These are phyloP conservation scores for Lolium multiflorum DNA, from an alignment of 176 grass and related monocot genomes.

Conservation along the genomic window DNA sequence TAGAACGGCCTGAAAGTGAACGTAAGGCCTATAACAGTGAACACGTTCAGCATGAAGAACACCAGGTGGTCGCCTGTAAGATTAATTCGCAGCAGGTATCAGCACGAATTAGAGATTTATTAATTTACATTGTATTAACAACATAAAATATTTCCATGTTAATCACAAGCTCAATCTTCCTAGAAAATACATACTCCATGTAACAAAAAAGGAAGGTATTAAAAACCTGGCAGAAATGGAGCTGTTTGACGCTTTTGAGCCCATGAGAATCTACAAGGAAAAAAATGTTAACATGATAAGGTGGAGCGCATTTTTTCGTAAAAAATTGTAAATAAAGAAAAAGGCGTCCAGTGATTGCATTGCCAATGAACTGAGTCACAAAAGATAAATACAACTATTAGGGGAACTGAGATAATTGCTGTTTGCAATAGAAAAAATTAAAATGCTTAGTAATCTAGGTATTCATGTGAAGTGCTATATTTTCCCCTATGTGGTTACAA, in stretches of 20 bases:
- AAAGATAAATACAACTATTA: neutral
- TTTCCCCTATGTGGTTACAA: neutral
- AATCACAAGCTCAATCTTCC: slow-evolving; percentile 5
- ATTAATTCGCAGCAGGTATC: neutral
- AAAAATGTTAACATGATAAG: slow-evolving; percentile 7
- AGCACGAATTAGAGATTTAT: slow-evolving; percentile 3
- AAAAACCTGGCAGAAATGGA: slow-evolving; percentile 63
- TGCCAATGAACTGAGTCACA: neutral
- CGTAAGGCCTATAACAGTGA: slow-evolving; percentile 40
- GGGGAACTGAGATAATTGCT: neutral
- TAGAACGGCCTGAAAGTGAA: slow-evolving; percentile 58
- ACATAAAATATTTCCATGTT: neutral
- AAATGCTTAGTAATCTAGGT: neutral
- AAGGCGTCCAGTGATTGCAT: neutral
- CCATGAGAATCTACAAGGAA: slow-evolving; percentile 64
- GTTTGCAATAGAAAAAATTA: neutral
- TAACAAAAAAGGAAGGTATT: neutral
- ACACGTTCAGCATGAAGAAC: slow-evolving; percentile 61
- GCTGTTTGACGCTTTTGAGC: slow-evolving; percentile 64
- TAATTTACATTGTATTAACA: neutral
- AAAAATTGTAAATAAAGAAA: slow-evolving; percentile 1
- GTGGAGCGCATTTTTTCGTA: neutral
- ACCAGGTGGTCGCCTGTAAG: slow-evolving; percentile 65
- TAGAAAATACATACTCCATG: neutral
- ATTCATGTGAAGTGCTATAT: neutral